Percentiles rank a stretch among this genome's conserved stretches.
phyloP scores from a whole-genome alignment of 2,329 filamentous ascomycete species.

The Sporothrix humicola region DNA sequence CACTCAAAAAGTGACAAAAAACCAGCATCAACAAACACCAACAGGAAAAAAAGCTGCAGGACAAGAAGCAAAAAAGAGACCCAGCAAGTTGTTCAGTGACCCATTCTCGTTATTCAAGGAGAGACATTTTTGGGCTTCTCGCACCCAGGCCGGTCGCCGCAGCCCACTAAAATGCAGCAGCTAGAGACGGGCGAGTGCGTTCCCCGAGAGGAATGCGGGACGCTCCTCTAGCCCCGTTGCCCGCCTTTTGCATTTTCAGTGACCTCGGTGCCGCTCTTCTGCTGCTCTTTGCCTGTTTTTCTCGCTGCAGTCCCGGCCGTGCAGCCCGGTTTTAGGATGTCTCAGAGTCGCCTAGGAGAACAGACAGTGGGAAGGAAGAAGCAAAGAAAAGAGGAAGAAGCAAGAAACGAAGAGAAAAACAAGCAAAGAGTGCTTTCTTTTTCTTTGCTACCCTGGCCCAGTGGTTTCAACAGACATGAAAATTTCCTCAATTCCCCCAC shows the following conservation, averaged over 20 bases:
- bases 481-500: background rate
- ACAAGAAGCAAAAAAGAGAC: background rate
- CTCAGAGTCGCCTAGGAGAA: conserved; percentile 2
- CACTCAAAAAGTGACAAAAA: background rate
- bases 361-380: background rate
- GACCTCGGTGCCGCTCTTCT: background rate
- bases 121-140: background rate
- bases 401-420: too few relatives aligned
- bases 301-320: background rate
- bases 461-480: background rate
- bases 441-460: background rate
- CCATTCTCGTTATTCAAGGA: background rate
- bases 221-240: background rate
- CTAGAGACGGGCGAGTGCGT: background rate
- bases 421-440: background rate
- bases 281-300: conserved; percentile 3
- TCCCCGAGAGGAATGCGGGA: conserved; percentile 4
- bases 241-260: background rate
- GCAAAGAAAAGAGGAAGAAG: too few relatives aligned
- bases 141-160: background rate
- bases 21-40: background rate
- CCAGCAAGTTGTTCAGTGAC: background rate
- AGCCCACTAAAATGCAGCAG: background rate
- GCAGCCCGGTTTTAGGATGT: conserved; percentile 5
- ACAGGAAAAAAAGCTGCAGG: background rate